Base-by-base conservation (phyloP, 169 alveolate species). In the Condylostoma magnum region DNA sequence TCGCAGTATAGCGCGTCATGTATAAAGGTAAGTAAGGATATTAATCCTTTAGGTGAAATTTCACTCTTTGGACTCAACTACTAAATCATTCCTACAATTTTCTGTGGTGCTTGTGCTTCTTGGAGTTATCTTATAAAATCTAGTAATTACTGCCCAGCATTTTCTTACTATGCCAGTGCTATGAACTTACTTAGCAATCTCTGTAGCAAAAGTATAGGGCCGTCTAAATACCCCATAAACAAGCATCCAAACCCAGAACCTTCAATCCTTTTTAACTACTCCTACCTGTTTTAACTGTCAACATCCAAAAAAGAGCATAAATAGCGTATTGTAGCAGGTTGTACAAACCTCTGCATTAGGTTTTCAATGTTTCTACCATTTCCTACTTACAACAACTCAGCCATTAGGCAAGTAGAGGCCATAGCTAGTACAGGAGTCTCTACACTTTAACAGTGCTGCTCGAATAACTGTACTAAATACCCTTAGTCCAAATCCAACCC, bases 241-340 rank as follows among this genome's bases (percentile, higher is more conserved):
- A 90, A 85, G 56, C 88, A 83, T 1, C 96, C 96, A 68, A 83
- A 91, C 47, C 88, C 85, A 22, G 91, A 81, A 50, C 96, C 96
- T 76, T 88, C 96, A 53, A 91, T 69, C 52, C 80, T 85, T 68
- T 90, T 84, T 43, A 84, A 68, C 22, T 89, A 93, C 30, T 86
- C 93, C 33, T 80, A 65, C 43, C 85, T 76, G 33, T 77, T 83
- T 15, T 74, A 58, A 33, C 77, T 70, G 28, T 74, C 56, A 33
- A 67, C 66, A 5, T 83, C 75, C 43, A 86, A 55, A 44, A 86
- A 55, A 52, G 76, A 85, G 36, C 41, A 68, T 25, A 86, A 51
- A 0, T 15, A 10, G 46, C 27, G 15, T 8, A 46, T n/a, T 0
- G 76, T 12, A 10, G 34, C 1, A 28, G 47, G 28, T 2, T 60